Evolutionary conservation across 495 filamentous ascomycete genomes (phyloP), one percentile per base, ranked within the genome.

Genomic region (Glonium stellatum): DNA sequence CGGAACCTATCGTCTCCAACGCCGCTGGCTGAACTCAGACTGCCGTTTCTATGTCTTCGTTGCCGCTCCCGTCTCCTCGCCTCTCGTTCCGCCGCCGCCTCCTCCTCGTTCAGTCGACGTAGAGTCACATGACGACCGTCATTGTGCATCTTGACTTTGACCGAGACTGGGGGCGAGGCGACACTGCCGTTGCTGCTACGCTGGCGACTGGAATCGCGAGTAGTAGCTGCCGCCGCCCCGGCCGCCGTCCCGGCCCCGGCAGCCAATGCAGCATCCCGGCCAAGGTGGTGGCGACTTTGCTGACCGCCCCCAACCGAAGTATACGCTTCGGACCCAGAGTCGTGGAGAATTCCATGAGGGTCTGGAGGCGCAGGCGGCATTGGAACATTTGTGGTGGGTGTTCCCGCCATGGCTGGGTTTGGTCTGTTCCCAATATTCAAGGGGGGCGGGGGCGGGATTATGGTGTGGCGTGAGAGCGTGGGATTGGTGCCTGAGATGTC

Each of bases 81-180:
- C 60, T 82, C 80, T 42, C 84, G 79, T 47, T 77, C 79, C 12
- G 80, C 81, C 11, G 82, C 84, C 3, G 87, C 86, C 79, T 95
- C 90, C 70, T 90, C 83, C 62, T 92, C 89, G 8, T 86, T 89
- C 12, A 96, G 73, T 27, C 87, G 79, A 22, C 89, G 82, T 19
- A 96, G 78, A 11, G 90, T 95, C 49, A 95, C 85, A 64, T 90
- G 87, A 35, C 85, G 81, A 55, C 87, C 85, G 65, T 95, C 87
- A 54, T 84, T 80, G 72, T 90, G 84, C 75, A 92, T 84, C 70
- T 87, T 86, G 25, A 95, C 79, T 73, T 90, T 90, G 52, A 95
- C 83, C 55, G 83, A 87, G 54, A 89, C 86, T 1, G 89, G 85
- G 18, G 83, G 81, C 12, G 81, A 81, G 15, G 76, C 72, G 12